phyloP scores from a whole-genome alignment of 306 rosid species.

The Vachellia pachyceras region DNA sequence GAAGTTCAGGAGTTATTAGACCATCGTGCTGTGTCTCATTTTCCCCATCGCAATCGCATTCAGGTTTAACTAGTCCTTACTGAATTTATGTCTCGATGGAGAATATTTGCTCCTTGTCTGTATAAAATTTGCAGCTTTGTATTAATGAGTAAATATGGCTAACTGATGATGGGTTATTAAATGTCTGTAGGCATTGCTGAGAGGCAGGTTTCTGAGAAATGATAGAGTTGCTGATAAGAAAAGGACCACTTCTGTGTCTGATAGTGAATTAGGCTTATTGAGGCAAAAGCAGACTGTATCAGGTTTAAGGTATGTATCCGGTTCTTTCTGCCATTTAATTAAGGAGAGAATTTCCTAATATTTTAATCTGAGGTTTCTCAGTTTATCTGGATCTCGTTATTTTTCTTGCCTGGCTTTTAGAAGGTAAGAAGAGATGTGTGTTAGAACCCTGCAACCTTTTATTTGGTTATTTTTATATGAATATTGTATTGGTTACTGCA shows the following conservation, averaged over 20 bases:
- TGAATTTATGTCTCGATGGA: background rate
- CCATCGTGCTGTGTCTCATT: slow-evolving; percentile 78
- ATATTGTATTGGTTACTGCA: background rate
- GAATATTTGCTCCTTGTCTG: slow-evolving; percentile 14
- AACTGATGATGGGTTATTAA: slow-evolving; percentile 26
- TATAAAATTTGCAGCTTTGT: slow-evolving; percentile 15
- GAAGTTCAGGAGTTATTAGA: slow-evolving; percentile 81
- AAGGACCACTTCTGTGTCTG: slow-evolving; percentile 75
- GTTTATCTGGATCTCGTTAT: background rate
- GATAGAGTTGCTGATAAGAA: slow-evolving; percentile 64
- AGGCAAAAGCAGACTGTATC: slow-evolving; percentile 84
- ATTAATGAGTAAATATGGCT: background rate
- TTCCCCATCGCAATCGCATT: slow-evolving; percentile 94
- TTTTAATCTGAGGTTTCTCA: slow-evolving; percentile 8
- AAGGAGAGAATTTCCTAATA: background rate
- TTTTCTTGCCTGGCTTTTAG: background rate
- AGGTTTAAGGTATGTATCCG: slow-evolving; percentile 69
- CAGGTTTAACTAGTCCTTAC: slow-evolving; percentile 64
- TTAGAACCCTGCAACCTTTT: background rate
- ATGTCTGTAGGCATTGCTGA: slow-evolving; percentile 81
- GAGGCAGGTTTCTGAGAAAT: slow-evolving; percentile 93
- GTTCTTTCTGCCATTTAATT: slow-evolving; percentile 25
- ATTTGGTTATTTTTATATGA: background rate
- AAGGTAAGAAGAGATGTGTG: background rate
- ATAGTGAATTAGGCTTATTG: slow-evolving; percentile 88